These are phyloP conservation scores for Daldinia vernicosa DNA, from an alignment of 495 filamentous ascomycete genomes.

Conservation along the genomic window DNA sequence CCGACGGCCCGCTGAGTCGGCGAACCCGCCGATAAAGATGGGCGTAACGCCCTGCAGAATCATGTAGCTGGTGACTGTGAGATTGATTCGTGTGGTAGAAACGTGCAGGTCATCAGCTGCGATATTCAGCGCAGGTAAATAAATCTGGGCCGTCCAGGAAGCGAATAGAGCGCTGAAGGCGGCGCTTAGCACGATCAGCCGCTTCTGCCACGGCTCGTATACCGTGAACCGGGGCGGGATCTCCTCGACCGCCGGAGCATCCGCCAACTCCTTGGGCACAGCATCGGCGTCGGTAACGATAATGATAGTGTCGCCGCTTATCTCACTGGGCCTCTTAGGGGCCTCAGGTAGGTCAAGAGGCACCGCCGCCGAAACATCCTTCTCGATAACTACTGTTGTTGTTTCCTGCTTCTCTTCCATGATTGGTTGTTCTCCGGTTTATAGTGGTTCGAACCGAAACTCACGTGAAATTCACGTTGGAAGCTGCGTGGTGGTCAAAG, in stretches of 20 bases:
- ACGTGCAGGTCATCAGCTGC: constrained; percentile 63
- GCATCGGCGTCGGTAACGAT: constrained; percentile 10
- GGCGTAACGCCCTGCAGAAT: constrained; percentile 68
- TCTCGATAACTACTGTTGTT: constrained; percentile 26
- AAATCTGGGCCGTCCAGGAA: constrained; percentile 72
- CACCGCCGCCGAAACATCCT: constrained; percentile 20
- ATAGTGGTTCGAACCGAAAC: neutral
- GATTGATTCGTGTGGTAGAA: constrained; percentile 63
- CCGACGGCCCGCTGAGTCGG: constrained; percentile 64
- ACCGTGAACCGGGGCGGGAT: constrained; percentile 56
- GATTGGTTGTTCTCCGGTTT: constrained; percentile 14
- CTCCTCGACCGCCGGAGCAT: constrained; percentile 43
- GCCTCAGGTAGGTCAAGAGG: constrained; percentile 1
- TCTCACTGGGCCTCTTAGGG: constrained; percentile 12
- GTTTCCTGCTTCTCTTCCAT: constrained; percentile 32
- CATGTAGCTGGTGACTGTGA: constrained; percentile 69
- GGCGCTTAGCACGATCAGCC: constrained; percentile 67
- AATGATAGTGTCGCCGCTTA: constrained; percentile 20
- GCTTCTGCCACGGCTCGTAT: constrained; percentile 65
- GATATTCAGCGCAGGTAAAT: constrained; percentile 71
- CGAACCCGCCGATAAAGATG: constrained; percentile 63
- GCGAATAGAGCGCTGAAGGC: constrained; percentile 72
- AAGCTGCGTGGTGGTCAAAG: constrained; percentile 16
- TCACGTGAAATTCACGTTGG: constrained; percentile 21
- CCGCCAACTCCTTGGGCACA: constrained; percentile 14